Percentiles rank a stretch among this genome's conserved stretches.
Conservation (phyloP, 2,329 filamentous ascomycete species). For the Fusarium chuoi region DNA sequence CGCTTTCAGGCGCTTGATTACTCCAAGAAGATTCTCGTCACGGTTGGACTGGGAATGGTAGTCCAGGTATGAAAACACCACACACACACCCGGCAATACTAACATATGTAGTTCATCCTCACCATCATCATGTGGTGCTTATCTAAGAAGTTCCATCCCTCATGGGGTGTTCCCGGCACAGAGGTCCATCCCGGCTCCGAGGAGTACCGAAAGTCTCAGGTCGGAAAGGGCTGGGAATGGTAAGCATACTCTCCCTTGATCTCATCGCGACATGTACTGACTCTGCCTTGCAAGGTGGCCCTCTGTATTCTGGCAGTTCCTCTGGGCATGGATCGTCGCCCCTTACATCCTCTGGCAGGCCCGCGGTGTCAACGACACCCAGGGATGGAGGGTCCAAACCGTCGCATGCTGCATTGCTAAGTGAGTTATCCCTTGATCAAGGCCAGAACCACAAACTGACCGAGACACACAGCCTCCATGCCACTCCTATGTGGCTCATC, state of each 20-base stretch:
- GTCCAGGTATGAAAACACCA: constrained; percentile 59
- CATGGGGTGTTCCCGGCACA: constrained; percentile 69
- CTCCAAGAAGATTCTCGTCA: constrained; percentile 59
- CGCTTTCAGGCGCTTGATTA: constrained; percentile 56
- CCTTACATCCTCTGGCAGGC: constrained; percentile 71
- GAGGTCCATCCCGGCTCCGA: constrained; percentile 65
- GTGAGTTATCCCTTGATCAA: constrained; percentile 46
- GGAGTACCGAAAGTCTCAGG: constrained; percentile 58
- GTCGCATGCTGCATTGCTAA: constrained; percentile 60
- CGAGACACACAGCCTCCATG: constrained; percentile 61
- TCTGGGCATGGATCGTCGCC: constrained; percentile 71
- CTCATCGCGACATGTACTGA: background rate
- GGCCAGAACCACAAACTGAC: background rate
- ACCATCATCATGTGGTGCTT: constrained; percentile 70
- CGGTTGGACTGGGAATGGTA: constrained; percentile 64
- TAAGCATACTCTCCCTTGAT: constrained; percentile 40
- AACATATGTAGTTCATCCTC: constrained; percentile 60
- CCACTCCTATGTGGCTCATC: constrained; percentile 74
- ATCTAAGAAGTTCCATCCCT: constrained; percentile 72
- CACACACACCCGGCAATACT: background rate
- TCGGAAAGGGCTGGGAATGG: constrained; percentile 73
- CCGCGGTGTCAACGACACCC: constrained; percentile 69
- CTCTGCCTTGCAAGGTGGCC: constrained; percentile 59
- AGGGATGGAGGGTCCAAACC: constrained; percentile 74
- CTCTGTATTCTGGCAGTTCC: constrained; percentile 71